A percentile compares a stretch with the other conserved stretches of the same genome.
Conservation (phyloP, 371 early-diverging fungal genomes). For the Phascolomyces articulosus region DNA sequence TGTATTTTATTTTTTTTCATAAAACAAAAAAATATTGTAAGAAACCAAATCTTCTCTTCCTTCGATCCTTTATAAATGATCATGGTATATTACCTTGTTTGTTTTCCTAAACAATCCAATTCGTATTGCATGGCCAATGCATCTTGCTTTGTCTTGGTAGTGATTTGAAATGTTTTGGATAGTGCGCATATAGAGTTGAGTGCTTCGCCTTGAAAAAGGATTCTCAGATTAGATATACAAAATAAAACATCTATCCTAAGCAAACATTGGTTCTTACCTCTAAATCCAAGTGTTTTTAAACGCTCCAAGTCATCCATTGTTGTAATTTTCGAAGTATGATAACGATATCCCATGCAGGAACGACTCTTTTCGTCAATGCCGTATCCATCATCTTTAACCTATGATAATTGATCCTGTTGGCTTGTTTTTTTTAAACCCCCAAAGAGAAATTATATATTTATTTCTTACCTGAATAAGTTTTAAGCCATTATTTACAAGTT, state of each 20-base stretch:
- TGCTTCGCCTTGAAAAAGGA: conserved; percentile 43
- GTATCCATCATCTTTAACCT: conserved; percentile 61
- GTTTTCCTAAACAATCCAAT: conserved; percentile 28
- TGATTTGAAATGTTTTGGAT: conserved; percentile 29
- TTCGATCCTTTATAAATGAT: not conserved
- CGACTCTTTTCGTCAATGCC: conserved; percentile 57
- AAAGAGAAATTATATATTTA: too few species aligned
- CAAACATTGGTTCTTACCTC: conserved; percentile 38
- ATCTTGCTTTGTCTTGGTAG: conserved; percentile 41
- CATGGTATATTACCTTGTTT: conserved; percentile 23
- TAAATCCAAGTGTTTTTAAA: conserved; percentile 71
- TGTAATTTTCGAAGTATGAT: conserved; percentile 77
- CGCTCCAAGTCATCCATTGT: conserved; percentile 59
- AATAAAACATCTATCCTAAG: too few species aligned
- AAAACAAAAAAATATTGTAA: too few species aligned
- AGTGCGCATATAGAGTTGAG: conserved; percentile 56
- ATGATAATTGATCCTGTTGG: not conserved
- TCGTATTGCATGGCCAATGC: conserved; percentile 33
- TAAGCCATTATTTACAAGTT: conserved; percentile 38
- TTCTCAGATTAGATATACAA: not conserved
- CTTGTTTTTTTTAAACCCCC: not conserved
- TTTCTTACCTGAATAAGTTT: conserved; percentile 31
- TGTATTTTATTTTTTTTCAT: too few species aligned
- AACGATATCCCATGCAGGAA: conserved; percentile 43
- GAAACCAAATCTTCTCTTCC: not conserved